Evolutionary conservation across 805 yeast species (phyloP).

Genomic region (Priceomyces carsonii): DNA sequence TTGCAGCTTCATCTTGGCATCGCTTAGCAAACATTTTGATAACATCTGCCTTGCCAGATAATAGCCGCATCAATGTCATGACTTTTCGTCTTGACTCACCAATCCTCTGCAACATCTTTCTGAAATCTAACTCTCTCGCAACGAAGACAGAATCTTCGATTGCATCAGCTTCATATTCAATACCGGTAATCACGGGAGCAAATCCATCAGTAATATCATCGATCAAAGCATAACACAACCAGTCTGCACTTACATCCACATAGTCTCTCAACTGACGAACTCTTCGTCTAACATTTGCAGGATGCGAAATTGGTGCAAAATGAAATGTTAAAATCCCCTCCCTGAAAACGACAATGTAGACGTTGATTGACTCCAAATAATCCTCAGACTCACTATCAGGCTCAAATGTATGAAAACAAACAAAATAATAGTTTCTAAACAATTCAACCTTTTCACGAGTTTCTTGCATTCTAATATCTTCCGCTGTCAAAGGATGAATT

Average conservation of each 20-base stretch:
- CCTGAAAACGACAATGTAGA: constrained; percentile 63
- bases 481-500: constrained; percentile 96
- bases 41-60: constrained; percentile 94
- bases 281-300: constrained; percentile 76
- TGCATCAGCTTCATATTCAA: constrained; percentile 79
- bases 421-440: constrained; percentile 87
- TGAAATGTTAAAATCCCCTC: constrained; percentile 64
- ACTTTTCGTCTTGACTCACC: constrained; percentile 90
- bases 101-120: constrained; percentile 74
- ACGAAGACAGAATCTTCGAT: constrained; percentile 85
- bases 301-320: constrained; percentile 57
- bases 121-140: constrained; percentile 71
- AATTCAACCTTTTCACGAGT: constrained; percentile 96
- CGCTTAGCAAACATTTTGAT: constrained; percentile 94
- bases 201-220: constrained; percentile 86
- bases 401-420: constrained; percentile 95
- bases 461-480: constrained; percentile 95
- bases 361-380: constrained; percentile 77
- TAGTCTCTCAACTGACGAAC: constrained; percentile 77
- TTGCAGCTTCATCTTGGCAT: constrained; percentile 69
- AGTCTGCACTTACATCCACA: constrained; percentile 75
- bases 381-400: constrained; percentile 80
- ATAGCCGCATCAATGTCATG: constrained; percentile 86
- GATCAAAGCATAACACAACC: constrained; percentile 80
- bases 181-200: constrained; percentile 76